phyloP scores from a whole-genome alignment of 306 rosid species.

The Citrullus mucosospermus region DNA sequence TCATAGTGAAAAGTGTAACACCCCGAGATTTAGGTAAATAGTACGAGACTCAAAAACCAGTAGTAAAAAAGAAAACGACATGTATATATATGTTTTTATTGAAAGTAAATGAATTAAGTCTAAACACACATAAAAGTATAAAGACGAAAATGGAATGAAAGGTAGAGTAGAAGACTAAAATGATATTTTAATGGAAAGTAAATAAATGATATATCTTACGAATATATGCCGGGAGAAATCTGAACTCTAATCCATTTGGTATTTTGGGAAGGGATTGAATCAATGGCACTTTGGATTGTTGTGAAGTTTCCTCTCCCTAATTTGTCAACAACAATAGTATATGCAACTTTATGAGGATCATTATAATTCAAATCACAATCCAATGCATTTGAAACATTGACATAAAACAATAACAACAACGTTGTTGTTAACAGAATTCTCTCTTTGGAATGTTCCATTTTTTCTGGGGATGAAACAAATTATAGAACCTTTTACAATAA shows the following conservation, averaged over 20 bases:
- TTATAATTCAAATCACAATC: neutral
- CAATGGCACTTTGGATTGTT: slow-evolving; percentile 34
- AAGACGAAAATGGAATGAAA: too few species aligned
- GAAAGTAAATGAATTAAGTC: too few species aligned
- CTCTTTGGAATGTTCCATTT: neutral
- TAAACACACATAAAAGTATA: too few species aligned
- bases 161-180: too few species aligned
- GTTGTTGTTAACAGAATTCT: neutral
- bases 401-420: neutral
- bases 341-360: slow-evolving; percentile 1
- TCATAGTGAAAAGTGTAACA: too few species aligned
- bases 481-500: neutral
- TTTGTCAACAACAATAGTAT: slow-evolving; percentile 13
- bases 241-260: slow-evolving; percentile 23
- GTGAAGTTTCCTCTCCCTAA: slow-evolving; percentile 9
- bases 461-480: neutral
- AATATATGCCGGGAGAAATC: slow-evolving; percentile 14
- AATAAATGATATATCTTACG: neutral
- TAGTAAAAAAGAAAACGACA: too few species aligned
- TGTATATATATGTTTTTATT: too few species aligned
- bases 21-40: too few species aligned
- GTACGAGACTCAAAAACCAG: too few species aligned
- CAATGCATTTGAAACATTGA: neutral
- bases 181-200: too few species aligned
- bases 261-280: slow-evolving; percentile 13